A percentile compares a stretch with the other conserved stretches of the same genome.
phyloP scores from a whole-genome alignment of 2,329 filamentous ascomycete genomes.

The Pseudogymnoascus sp. region DNA sequence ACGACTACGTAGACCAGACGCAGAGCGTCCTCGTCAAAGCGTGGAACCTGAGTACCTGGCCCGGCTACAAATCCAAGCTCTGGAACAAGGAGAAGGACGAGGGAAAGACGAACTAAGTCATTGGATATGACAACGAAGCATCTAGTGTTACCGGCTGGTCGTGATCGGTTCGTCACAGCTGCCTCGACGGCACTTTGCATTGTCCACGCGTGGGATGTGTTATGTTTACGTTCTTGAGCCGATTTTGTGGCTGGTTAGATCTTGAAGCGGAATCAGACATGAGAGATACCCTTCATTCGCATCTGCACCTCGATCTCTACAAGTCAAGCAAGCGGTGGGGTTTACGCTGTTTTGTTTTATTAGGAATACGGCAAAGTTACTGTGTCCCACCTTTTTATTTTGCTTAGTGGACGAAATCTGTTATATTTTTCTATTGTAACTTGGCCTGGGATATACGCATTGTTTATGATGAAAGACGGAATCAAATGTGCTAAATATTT shows the following conservation, averaged over 20 bases:
- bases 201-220: not conserved
- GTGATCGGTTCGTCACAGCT: not conserved
- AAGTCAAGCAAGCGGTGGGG: not conserved
- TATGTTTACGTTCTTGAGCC: not conserved
- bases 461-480: not conserved
- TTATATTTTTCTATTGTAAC: conserved; percentile 1
- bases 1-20: conserved; percentile 65
- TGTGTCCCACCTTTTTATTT: not conserved
- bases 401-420: not conserved
- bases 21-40: conserved; percentile 61
- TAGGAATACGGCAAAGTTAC: not conserved
- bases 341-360: not conserved
- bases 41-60: conserved; percentile 45
- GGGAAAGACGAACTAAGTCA: conserved; percentile 24
- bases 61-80: conserved; percentile 28
- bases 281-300: not conserved
- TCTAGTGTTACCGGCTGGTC: not conserved
- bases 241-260: conserved; percentile 2
- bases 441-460: not conserved
- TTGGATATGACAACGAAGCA: not conserved
- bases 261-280: not conserved
- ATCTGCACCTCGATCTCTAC: not conserved
- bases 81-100: conserved; percentile 30
- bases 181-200: not conserved
- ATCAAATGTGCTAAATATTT: not conserved